Evolutionary conservation across 495 filamentous ascomycete species (phyloP), one percentile per base, ranked within the genome.

Genomic region (Pseudomonodictys pantanalensis): DNA sequence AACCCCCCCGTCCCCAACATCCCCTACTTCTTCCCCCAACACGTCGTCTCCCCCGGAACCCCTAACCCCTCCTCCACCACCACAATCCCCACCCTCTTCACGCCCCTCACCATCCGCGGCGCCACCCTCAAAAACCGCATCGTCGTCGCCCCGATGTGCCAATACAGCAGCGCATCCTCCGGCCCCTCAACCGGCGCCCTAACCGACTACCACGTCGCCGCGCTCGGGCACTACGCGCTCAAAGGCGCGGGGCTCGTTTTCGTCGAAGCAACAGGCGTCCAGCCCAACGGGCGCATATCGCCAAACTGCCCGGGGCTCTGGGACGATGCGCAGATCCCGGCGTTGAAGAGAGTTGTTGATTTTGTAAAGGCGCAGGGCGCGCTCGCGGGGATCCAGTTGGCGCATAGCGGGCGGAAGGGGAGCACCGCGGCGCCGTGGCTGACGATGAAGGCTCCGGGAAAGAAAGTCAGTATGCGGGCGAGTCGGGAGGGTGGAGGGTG

Each of bases 331-430:
- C 89, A 91, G 56, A 82, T 90, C 62, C 82, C 74, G 24, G 79
- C 78, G 1, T 62, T 91, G 53, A 78, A 76, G 60, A 72, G 79
- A 17, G 76, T 87, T 48, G 75, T 83, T 25, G 85, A 90, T 41
- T 90, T 91, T 62, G 82, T 80, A 2, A 84, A 92, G 71, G 79
- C 76, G 50, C 86, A 89, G 69, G 74, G 75, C 66, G 84, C 86
- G 70, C 84, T 85, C 62, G 83, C 89, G 43, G 88, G 78, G 41
- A 84, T 92, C 57, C 89, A 93, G 73, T 69, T 92, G 5, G 86
- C 75, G 12, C 89, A 93, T 65, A 87, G 88, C 1, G 89, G 89
- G 1, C 75, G 88, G n/a, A 91, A 91, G 66, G 86, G 85, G 0
- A 80, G 76, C 49, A 86, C 81, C 1, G 77, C 88, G 2, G 81